Percentiles rank a stretch among this genome's conserved stretches.
Evolutionary conservation across 2,329 filamentous ascomycete species (phyloP).

Genomic region (Colletotrichum camelliae): DNA sequence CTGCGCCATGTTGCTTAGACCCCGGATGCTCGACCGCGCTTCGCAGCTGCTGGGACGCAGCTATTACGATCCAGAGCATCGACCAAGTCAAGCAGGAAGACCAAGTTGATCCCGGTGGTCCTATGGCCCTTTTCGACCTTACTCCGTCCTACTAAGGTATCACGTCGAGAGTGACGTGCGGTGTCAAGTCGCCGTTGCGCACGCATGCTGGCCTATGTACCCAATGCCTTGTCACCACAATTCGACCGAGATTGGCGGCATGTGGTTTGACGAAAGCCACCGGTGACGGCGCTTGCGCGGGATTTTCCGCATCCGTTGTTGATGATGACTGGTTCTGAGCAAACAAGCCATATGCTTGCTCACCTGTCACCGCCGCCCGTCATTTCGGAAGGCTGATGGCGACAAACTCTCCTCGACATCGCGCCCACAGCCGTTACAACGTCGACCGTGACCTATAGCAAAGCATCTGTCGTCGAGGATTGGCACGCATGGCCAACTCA

Average conservation of each 20-base stretch:
- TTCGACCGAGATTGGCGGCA: not conserved
- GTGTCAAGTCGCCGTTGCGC: not conserved
- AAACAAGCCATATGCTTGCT: not conserved
- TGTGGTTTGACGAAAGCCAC: not conserved
- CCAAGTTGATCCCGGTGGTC: not conserved
- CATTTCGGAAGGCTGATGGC: conserved; percentile 5
- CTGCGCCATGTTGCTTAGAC: not conserved
- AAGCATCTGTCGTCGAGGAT: not conserved
- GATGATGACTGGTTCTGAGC: not conserved
- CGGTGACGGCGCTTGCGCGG: not conserved
- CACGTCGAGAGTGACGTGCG: not conserved
- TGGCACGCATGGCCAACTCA: not conserved
- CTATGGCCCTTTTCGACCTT: not conserved
- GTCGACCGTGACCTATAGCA: not conserved
- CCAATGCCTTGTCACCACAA: not conserved
- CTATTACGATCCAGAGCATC: not conserved
- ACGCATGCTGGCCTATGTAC: not conserved
- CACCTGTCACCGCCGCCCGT: conserved; percentile 2
- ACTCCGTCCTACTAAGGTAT: not conserved
- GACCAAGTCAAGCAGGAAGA: not conserved
- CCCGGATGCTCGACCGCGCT: not conserved
- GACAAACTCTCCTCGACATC: conserved; percentile 2
- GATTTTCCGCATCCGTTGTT: not conserved
- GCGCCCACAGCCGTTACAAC: not conserved
- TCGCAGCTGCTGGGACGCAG: not conserved